These are phyloP conservation scores for Epithele typhae DNA, from an alignment of 768 basidiomycete species.

Conservation along the genomic window DNA sequence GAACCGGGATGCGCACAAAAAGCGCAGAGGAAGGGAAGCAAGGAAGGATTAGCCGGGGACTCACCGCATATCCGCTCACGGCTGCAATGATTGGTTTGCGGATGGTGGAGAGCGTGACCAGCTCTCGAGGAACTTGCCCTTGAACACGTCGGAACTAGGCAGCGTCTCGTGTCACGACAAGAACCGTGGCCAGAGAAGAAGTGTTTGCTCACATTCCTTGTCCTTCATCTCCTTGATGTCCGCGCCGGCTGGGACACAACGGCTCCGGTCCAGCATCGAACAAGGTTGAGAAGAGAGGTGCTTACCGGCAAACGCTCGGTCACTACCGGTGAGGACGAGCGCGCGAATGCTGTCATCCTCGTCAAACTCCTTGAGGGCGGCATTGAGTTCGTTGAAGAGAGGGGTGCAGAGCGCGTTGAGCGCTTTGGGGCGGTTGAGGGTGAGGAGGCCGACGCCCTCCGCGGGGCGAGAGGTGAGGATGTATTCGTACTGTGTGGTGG, in stretches of 20 bases:
- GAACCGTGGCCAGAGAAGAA: too few relatives aligned
- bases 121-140: slow-evolving; percentile 76
- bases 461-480: slow-evolving; percentile 69
- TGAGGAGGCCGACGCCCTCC: slow-evolving; percentile 71
- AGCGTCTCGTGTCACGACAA: slow-evolving; percentile 3
- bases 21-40: too few relatives aligned
- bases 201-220: slow-evolving; percentile 69
- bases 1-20: too few relatives aligned
- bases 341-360: slow-evolving; percentile 70
- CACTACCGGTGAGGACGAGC: slow-evolving; percentile 89
- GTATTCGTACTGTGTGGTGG: slow-evolving; percentile 50
- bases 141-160: slow-evolving; percentile 84
- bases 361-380: slow-evolving; percentile 68
- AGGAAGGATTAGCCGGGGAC: too few relatives aligned
- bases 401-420: slow-evolving; percentile 84
- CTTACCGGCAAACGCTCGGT: slow-evolving; percentile 90
- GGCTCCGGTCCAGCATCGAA: neutral
- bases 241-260: slow-evolving; percentile 66
- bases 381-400: slow-evolving; percentile 78
- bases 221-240: slow-evolving; percentile 99
- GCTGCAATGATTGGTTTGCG: slow-evolving; percentile 96
- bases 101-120: slow-evolving; percentile 72
- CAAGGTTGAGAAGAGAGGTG: slow-evolving; percentile 1
- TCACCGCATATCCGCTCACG: slow-evolving; percentile 88
- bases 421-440: slow-evolving; percentile 85